phyloP scores from a whole-genome alignment of 345 rosid genomes.

The Rhizophora apiculata region DNA sequence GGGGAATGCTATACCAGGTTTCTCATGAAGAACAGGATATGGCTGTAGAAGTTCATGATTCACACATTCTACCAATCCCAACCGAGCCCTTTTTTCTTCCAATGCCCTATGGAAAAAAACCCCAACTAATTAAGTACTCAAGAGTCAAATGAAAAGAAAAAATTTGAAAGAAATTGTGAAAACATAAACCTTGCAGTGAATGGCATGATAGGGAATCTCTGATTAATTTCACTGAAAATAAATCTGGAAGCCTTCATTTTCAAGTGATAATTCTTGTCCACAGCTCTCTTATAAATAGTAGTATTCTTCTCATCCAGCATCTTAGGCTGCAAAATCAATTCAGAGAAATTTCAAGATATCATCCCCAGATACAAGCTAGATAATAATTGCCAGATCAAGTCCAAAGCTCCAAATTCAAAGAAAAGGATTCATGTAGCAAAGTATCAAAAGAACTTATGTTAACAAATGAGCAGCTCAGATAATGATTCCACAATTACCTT shows the following conservation, averaged over 20 bases:
- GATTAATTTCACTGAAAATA: conserved; percentile 85
- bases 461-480: not conserved
- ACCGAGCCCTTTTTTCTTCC: conserved; percentile 95
- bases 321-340: conserved; percentile 64
- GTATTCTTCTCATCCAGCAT: conserved; percentile 95
- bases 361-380: too few species aligned
- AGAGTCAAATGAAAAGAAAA: too few species aligned
- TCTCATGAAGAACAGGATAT: conserved; percentile 95
- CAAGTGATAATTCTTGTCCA: conserved; percentile 74
- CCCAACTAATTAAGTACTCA: not conserved
- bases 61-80: conserved; percentile 94
- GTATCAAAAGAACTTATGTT: not conserved
- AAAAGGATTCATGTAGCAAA: too few species aligned
- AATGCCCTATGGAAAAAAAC: conserved; percentile 52
- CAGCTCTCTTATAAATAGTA: conserved; percentile 88
- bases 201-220: conserved; percentile 79
- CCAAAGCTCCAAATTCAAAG: too few species aligned
- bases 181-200: conserved; percentile 73
- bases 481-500: conserved; percentile 53
- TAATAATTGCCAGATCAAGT: too few species aligned
- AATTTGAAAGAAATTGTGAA: not conserved
- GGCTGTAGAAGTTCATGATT: conserved; percentile 95
- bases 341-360: conserved; percentile 8
- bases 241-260: conserved; percentile 99
- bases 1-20: conserved; percentile 52